Evolutionary conservation across 2,329 filamentous ascomycete species (phyloP).

Genomic region (Pyrenochaeta sp.): DNA sequence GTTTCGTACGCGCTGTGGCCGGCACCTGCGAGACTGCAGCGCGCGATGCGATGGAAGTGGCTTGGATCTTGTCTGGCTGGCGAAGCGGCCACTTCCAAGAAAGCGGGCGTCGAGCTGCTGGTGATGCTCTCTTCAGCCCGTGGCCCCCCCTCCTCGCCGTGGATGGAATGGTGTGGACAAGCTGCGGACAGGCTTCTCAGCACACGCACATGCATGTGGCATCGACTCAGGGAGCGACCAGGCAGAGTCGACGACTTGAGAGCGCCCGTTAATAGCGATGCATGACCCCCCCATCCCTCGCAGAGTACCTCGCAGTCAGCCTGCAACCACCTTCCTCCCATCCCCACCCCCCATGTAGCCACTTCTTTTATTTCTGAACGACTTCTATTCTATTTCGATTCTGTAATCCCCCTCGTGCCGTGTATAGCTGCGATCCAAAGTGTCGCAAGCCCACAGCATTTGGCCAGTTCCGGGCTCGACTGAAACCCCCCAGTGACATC

Average conservation of each 20-base stretch:
- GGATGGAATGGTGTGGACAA: no score
- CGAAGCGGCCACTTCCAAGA: slow-evolving; percentile 2
- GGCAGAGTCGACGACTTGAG: no score
- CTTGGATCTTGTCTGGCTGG: slow-evolving; percentile 18
- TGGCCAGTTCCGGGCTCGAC: slow-evolving; percentile 3
- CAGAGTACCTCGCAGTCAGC: background rate
- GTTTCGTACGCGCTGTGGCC: slow-evolving; percentile 41
- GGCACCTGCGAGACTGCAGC: slow-evolving; percentile 22
- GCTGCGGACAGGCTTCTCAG: slow-evolving; percentile 1
- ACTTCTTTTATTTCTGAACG: slow-evolving; percentile 6
- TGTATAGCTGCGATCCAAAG: slow-evolving; percentile 7
- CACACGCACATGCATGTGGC: no score
- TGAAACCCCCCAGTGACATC: slow-evolving; percentile 28
- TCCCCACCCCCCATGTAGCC: background rate
- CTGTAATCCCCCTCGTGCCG: slow-evolving; percentile 1
- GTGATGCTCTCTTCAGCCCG: background rate
- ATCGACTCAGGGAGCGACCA: no score
- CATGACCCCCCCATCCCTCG: background rate
- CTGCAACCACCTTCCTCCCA: background rate
- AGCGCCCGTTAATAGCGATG: background rate
- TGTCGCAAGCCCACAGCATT: background rate
- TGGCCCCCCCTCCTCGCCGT: no score
- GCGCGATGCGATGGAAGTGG: slow-evolving; percentile 35
- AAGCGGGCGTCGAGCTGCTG: slow-evolving; percentile 8
- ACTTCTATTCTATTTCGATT: slow-evolving; percentile 4